phyloP scores from a whole-genome alignment of 352 stramenopile species.

The Pythium vanterpoolii region DNA sequence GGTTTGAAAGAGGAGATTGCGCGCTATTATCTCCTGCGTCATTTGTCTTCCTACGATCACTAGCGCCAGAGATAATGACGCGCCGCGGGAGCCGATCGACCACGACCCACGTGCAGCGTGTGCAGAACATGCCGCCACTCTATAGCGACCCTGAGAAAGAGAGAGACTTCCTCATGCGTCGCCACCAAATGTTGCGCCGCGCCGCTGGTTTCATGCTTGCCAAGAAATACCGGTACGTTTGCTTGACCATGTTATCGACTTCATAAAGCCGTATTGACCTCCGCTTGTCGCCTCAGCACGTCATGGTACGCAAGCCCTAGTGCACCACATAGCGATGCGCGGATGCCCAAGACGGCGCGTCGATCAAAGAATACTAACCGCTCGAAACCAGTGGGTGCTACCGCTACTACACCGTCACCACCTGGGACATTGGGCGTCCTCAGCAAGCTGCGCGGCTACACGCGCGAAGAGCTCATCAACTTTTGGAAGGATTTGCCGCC shows the following conservation, averaged over 20 bases:
- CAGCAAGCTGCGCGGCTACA: conserved; percentile 43
- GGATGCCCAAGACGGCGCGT: background rate
- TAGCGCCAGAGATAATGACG: conserved; percentile 34
- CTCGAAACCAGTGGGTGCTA: background rate
- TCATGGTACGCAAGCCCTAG: conserved; percentile 17
- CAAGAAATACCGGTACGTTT: conserved; percentile 60
- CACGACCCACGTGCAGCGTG: conserved; percentile 46
- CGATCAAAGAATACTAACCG: background rate
- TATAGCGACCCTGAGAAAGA: conserved; percentile 30
- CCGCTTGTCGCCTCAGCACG: conserved; percentile 5
- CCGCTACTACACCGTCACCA: conserved; percentile 5
- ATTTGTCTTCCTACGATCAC: background rate
- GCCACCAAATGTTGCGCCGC: conserved; percentile 55
- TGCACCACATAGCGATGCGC: conserved; percentile 5
- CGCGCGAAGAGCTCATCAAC: conserved; percentile 73
- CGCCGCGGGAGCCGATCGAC: conserved; percentile 44
- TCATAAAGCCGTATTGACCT: background rate
- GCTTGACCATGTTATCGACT: background rate
- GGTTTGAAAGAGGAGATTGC: background rate
- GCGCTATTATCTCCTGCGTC: conserved; percentile 1
- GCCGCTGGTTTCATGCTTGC: conserved; percentile 71
- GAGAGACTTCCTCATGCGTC: conserved; percentile 50
- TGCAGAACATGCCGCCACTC: conserved; percentile 14
- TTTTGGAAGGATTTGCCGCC: conserved; percentile 75
- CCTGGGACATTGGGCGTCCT: conserved; percentile 26